These are phyloP conservation scores for Phaseolus lunatus DNA, from an alignment of 306 rosid genomes.

Conservation along the genomic window DNA sequence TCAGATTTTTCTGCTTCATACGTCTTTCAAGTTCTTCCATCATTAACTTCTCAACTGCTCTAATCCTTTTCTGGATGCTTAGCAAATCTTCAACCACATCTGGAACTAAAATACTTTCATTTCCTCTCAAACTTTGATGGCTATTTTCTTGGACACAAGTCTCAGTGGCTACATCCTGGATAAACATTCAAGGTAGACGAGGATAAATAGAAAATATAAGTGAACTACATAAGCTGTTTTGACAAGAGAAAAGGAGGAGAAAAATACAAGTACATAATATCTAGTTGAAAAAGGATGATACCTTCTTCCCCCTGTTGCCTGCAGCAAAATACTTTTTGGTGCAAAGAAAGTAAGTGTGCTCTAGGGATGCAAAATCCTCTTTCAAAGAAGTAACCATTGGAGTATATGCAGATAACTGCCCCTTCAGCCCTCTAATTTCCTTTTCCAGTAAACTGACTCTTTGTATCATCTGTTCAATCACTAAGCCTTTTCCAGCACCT, in stretches of 20 bases:
- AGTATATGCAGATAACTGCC: conserved; percentile 67
- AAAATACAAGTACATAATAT: conserved; percentile 2
- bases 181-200: conserved; percentile 33
- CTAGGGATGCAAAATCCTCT: conserved; percentile 77
- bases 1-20: conserved; percentile 45
- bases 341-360: conserved; percentile 64
- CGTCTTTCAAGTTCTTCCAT: conserved; percentile 62
- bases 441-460: conserved; percentile 61
- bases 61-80: conserved; percentile 66
- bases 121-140: conserved; percentile 48
- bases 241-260: conserved; percentile 19
- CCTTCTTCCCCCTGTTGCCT: conserved; percentile 56
- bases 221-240: conserved; percentile 34
- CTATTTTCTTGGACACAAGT: conserved; percentile 48
- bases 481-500: conserved; percentile 57
- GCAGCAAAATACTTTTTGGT: conserved; percentile 49
- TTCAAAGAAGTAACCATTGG: conserved; percentile 73
- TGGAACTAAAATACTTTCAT: conserved; percentile 36
- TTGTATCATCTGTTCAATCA: conserved; percentile 65
- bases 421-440: conserved; percentile 66
- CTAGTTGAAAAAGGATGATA: conserved; percentile 43
- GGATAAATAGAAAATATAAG: conserved; percentile 31
- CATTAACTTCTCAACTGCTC: conserved; percentile 62
- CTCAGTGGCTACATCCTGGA: conserved; percentile 58
- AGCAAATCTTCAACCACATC: conserved; percentile 73